Evolutionary conservation across 805 yeast species (phyloP), one percentile per base, ranked within the genome.

Genomic region (Candida pseudoglaebosa): DNA sequence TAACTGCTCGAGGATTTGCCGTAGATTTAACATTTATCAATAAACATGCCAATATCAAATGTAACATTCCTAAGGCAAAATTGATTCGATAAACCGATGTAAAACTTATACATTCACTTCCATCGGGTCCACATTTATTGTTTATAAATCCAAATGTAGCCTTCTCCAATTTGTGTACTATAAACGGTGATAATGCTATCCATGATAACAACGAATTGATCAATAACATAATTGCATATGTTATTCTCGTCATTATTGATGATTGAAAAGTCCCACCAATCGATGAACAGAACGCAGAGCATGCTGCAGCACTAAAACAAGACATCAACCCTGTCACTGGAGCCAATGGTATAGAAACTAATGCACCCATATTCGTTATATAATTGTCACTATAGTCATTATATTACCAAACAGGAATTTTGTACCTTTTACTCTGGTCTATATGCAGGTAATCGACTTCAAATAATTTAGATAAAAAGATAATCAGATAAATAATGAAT

Each of bases 71-170:
- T 14, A 93, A 66, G 2, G 97, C 90, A 55, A 89, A 85, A 61
- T 88, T 88, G 51, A 93, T 70, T 40, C 98, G 68, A 57, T 93
- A 95, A n/a, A 93, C 97, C 4, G 95, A 90, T 12, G 88, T 86
- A 61, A 91, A 93, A 34, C 97, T 95, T 34, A 70, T 70, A 59
- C 96, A 89, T 50, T 84, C 83, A 16, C 78, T 77, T 10, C 93
- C 95, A 32, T 81, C 70, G 4, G 70, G 68, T 3, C 73, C 79
- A 62, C 99, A 91, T 30, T 77, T 80, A 45, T 73, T 73, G 50
- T 81, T 82, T 53, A 85, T 77, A 42, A 75, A 70, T 10, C 87
- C 88, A 62, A 81, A 74, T 0, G 87, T 73, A 5, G 88, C 69
- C 42, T 73, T 75, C 43, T 84, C 93, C 6, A 93, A 78, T 62